Evolutionary conservation across 2,329 filamentous ascomycete genomes (phyloP).

Genomic region (Purpureocillium takamizusanense): DNA sequence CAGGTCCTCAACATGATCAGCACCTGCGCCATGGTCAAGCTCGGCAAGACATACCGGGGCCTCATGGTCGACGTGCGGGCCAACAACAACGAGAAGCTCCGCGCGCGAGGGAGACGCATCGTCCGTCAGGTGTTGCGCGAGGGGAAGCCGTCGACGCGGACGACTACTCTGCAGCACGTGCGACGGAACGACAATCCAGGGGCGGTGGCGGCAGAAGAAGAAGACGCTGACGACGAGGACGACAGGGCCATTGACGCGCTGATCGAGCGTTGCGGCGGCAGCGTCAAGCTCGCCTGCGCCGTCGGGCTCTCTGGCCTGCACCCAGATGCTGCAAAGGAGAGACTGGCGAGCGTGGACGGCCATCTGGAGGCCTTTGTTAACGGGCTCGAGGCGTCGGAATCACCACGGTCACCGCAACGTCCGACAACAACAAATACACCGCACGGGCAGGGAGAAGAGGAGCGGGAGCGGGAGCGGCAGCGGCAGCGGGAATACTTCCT

Average conservation of each 20-base stretch:
- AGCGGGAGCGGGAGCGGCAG: too few species aligned
- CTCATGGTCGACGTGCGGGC: conserved; percentile 15
- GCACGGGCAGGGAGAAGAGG: too few species aligned
- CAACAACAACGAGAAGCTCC: conserved; percentile 4
- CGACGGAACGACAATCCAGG: too few species aligned
- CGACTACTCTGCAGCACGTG: conserved; percentile 11
- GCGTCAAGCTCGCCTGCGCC: conserved; percentile 1
- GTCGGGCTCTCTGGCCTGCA: not conserved
- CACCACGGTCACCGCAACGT: too few species aligned
- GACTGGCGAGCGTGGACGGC: conserved; percentile 4
- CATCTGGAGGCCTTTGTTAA: conserved; percentile 6
- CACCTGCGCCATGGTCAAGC: conserved; percentile 28
- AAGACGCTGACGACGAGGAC: conserved; percentile 3
- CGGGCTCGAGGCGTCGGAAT: conserved; percentile 2
- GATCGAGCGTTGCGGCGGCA: conserved; percentile 6
- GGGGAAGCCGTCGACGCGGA: not conserved
- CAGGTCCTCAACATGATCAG: conserved; percentile 31
- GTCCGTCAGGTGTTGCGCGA: conserved; percentile 6
- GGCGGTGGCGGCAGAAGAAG: too few species aligned
- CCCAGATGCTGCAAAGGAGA: conserved; percentile 11
- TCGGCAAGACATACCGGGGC: conserved; percentile 31
- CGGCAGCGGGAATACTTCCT: conserved; percentile 16
- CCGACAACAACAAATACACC: too few species aligned
- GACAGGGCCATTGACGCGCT: conserved; percentile 10
- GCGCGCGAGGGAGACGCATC: conserved; percentile 5